Percentiles rank a stretch among this genome's conserved stretches.
phyloP scores from a whole-genome alignment of 208 protist genomes.

The Crithidia brevicula region DNA sequence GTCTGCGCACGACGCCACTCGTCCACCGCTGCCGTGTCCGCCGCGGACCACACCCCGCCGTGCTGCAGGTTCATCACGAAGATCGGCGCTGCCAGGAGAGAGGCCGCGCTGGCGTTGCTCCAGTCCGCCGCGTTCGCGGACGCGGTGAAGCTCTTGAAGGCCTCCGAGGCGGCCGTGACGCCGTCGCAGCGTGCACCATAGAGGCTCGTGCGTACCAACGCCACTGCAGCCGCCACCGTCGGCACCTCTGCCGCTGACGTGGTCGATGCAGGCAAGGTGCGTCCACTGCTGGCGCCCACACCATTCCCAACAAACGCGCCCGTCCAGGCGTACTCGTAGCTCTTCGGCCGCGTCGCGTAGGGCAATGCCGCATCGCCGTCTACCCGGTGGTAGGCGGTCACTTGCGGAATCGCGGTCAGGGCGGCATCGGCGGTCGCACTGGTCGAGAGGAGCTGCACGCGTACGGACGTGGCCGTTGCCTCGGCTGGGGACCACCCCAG shows the following conservation, averaged over 20 bases:
- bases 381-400: not conserved
- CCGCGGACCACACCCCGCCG: conserved; percentile 25
- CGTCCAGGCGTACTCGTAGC: conserved; percentile 43
- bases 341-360: conserved; percentile 37
- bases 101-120: conserved; percentile 8
- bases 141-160: conserved; percentile 8
- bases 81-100: conserved; percentile 45
- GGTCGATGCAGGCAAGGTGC: not conserved
- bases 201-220: conserved; percentile 52
- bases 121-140: not conserved
- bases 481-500: conserved; percentile 8
- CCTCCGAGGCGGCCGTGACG: conserved; percentile 4
- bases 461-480: conserved; percentile 17
- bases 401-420: not conserved
- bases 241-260: conserved; percentile 21
- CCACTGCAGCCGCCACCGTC: conserved; percentile 49
- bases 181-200: conserved; percentile 55
- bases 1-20: conserved; percentile 15
- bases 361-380: not conserved
- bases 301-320: conserved; percentile 55
- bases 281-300: conserved; percentile 34
- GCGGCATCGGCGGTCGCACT: conserved; percentile 2
- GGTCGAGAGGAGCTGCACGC: conserved; percentile 29
- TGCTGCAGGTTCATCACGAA: conserved; percentile 56
- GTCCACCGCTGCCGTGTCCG: conserved; percentile 20